Evolutionary conservation across 352 stramenopile genomes (phyloP).

Genomic region (Phytophthora citricola): DNA sequence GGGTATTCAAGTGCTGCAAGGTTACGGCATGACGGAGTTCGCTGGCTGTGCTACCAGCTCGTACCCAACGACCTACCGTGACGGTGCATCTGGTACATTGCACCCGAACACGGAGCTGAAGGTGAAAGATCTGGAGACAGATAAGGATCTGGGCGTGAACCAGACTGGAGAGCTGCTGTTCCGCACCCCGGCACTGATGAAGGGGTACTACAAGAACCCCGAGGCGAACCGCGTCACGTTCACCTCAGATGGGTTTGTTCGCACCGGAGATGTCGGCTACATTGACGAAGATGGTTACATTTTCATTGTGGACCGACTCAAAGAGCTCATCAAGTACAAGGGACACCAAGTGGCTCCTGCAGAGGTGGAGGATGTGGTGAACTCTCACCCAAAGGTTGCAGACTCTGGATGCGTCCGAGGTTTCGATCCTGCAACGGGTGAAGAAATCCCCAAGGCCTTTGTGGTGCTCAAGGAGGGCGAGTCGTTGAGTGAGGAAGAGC

Average conservation of each 20-base stretch:
- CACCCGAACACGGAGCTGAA: constrained; percentile 60
- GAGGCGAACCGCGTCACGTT: constrained; percentile 86
- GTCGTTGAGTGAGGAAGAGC: constrained; percentile 60
- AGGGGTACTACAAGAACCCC: constrained; percentile 91
- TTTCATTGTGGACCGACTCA: constrained; percentile 92
- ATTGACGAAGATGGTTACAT: constrained; percentile 95
- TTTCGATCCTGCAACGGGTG: constrained; percentile 53
- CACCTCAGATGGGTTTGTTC: constrained; percentile 81
- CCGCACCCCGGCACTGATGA: constrained; percentile 93
- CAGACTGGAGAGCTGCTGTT: constrained; percentile 83
- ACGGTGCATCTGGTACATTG: constrained; percentile 53
- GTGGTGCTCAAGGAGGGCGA: constrained; percentile 76
- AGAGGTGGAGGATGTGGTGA: constrained; percentile 92
- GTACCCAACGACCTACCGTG: constrained; percentile 26
- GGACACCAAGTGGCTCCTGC: constrained; percentile 93
- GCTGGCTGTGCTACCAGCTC: constrained; percentile 58
- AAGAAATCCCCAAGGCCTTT: constrained; percentile 93
- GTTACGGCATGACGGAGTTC: constrained; percentile 74
- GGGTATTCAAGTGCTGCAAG: constrained; percentile 48
- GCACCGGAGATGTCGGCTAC: constrained; percentile 91
- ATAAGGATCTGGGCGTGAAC: constrained; percentile 44
- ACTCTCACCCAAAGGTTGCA: constrained; percentile 65
- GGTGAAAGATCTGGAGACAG: constrained; percentile 54
- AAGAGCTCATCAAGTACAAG: constrained; percentile 97
- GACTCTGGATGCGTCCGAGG: constrained; percentile 64